These are phyloP conservation scores for Suhomyces vadensis DNA, from an alignment of 805 yeast genomes.

Conservation along the genomic window DNA sequence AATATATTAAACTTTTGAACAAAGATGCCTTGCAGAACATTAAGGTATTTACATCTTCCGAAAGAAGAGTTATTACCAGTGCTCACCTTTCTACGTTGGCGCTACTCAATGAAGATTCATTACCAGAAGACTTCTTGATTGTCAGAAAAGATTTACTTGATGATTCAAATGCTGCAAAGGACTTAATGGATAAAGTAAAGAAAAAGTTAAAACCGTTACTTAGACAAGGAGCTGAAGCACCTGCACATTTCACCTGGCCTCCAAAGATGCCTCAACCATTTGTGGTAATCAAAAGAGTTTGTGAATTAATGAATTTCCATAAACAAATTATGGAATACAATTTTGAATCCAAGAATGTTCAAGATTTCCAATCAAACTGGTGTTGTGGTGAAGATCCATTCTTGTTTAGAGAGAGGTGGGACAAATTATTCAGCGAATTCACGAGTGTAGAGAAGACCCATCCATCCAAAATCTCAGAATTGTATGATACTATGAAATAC, in stretches of 20 bases:
- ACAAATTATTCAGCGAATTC: conserved; percentile 89
- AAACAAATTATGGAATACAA: conserved; percentile 80
- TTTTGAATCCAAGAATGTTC: conserved; percentile 65
- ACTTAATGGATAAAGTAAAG: conserved; percentile 95
- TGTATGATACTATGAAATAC: conserved; percentile 97
- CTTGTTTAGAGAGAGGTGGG: conserved; percentile 95
- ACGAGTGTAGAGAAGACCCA: conserved; percentile 92
- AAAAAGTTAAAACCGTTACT: conserved; percentile 92
- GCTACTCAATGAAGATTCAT: conserved; percentile 51
- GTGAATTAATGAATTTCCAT: conserved; percentile 93
- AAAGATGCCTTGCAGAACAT: conserved; percentile 83
- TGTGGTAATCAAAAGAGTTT: conserved; percentile 88
- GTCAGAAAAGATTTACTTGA: conserved; percentile 89
- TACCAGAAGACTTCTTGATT: conserved; percentile 76
- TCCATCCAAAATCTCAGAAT: conserved; percentile 94
- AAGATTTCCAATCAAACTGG: conserved; percentile 77
- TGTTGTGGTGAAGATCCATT: conserved; percentile 95
- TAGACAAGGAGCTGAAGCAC: conserved; percentile 95
- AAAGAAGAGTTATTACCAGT: conserved; percentile 89
- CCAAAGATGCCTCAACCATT: conserved; percentile 97
- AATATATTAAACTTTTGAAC: conserved; percentile 83
- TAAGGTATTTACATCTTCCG: conserved; percentile 86
- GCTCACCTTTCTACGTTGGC: conserved; percentile 87
- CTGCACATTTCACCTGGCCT: conserved; percentile 98
- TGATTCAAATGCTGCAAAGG: conserved; percentile 98